Base-by-base conservation (phyloP, 441 rosid species). In the Pelargonium australe region DNA sequence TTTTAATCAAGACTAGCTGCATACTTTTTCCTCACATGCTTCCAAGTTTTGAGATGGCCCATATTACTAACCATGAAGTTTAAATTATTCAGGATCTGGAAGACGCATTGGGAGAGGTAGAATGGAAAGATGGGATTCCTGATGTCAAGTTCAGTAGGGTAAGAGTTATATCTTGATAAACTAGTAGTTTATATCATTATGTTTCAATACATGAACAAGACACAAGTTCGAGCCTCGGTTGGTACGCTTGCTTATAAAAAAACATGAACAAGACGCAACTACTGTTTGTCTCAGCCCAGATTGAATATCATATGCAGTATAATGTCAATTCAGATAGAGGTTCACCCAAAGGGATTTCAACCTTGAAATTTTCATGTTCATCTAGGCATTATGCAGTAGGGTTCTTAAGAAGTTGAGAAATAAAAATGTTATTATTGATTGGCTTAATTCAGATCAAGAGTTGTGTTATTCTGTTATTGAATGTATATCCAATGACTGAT, bases 71-170 rank as follows among this genome's bases (percentile, higher is more conserved):
- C 14, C 28, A 53, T 8, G 64, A 49, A 69, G 65, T 76, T 73
- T 67, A 72, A 80, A 69, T 72, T 63, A 71, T 82, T 67, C 87
- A 94, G 97, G 97, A 94, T 80, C 84, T 91, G 83, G 94, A 94
- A 77, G 83, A 80, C 81, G 84, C 94, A 31, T 77, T 89, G 78
- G 99, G 93, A 64, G 95, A 87, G 81, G 94, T 91, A 72, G 83
- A 91, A 75, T 82, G 87, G 77, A 84, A 71, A 70, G 89, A 89
- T 62, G 95, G 96, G 71, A 87, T 94, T 77, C 96, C 97, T 79
- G 91, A 91, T 86, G 85, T 94, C 72, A 92, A 94, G 76, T 94
- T 94, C 85, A 94, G 95, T 76, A 80, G 87, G 87, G 99, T 91
- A 80, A 91, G 93, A 67, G 70, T 40, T 14, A 61, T 57, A 53